phyloP scores from a whole-genome alignment of 2,329 filamentous ascomycete genomes.

The Scedosporium dehoogii region DNA sequence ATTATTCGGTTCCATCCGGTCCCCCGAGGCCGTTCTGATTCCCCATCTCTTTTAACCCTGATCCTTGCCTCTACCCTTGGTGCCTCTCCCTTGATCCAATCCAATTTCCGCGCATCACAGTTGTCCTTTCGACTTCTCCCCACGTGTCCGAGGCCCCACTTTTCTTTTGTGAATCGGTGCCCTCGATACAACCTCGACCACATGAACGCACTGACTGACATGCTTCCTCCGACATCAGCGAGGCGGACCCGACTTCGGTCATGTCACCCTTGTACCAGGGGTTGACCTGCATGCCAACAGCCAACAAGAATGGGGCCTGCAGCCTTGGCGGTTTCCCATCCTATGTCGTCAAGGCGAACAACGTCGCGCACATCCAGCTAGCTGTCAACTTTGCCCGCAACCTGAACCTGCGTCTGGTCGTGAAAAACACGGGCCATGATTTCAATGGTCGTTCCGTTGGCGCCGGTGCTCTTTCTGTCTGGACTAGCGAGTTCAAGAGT shows the following conservation, averaged over 20 bases:
- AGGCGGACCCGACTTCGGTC: constrained; percentile 26
- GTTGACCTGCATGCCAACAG: constrained; percentile 26
- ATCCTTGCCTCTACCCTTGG: too few relatives aligned
- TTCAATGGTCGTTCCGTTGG: constrained; percentile 26
- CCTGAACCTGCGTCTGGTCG: constrained; percentile 24
- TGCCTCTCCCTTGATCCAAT: too few relatives aligned
- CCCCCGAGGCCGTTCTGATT: too few relatives aligned
- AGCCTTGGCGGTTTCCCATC: constrained; percentile 30
- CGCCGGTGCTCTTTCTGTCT: constrained; percentile 23
- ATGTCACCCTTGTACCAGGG: constrained; percentile 29
- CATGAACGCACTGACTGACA: constrained; percentile 12
- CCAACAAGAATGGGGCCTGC: constrained; percentile 26
- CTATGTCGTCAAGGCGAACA: constrained; percentile 26
- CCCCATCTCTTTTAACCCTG: too few relatives aligned
- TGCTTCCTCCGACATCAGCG: constrained; percentile 7
- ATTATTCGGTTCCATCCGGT: not conserved
- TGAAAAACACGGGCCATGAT: constrained; percentile 23
- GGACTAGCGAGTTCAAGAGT: constrained; percentile 28
- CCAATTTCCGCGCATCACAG: too few relatives aligned
- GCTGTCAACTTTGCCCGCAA: constrained; percentile 26
- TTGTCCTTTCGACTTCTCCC: too few relatives aligned
- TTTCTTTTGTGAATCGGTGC: too few relatives aligned
- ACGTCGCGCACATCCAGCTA: constrained; percentile 19
- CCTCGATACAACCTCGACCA: not conserved
- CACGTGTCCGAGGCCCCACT: too few relatives aligned